Base-by-base conservation (phyloP, 371 early-diverging fungal species). In the Cokeromyces recurvatus region DNA sequence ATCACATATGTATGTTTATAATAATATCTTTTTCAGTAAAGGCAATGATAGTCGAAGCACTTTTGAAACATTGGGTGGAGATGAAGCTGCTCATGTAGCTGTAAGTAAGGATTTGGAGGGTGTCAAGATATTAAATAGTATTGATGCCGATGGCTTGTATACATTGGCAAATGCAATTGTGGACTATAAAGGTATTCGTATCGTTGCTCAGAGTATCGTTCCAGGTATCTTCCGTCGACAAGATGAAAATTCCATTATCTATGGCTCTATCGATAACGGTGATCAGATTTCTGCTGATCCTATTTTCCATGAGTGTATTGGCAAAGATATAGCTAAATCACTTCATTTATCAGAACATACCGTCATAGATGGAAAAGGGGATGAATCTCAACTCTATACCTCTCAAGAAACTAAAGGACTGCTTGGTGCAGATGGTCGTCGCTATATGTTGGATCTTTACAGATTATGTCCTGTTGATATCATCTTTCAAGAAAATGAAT, bases 21-120 rank as follows among this genome's bases (percentile, higher is more conserved):
- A 94, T 78, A 94, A 93, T 62, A 93, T 95, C 52, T 95, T 97
- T 62, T 93, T 89, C 73, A 91, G 92, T 62, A 88, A 89, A 59
- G 94, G 87, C 4, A 89, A 85, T 45, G 97, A 94, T 74, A 85
- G 88, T 16, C 81, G 89, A 45, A 92, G 90, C 47, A 81, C 81
- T 1, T 92, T 92, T 54, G 84, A 89, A 31, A 63, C 64, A 7
- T 64, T 91, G 15, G 97, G 97, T 46, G 94, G 92, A n/a, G 83
- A 88, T 45, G 91, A 81, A 19, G 97, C 94, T 15, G 91, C 92
- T 1, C 92, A 93, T 55, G 95, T 92, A 5, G 92, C 94, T 7
- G 87, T 92, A 6, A 85, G 90, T 35, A 97, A 97, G 66, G 97
- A 97, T 62, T 67, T 97, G 38, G 89, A 91, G 46, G 95, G 97